Base-by-base conservation (phyloP, 257 asterid species). In the Cordia subcordata region DNA sequence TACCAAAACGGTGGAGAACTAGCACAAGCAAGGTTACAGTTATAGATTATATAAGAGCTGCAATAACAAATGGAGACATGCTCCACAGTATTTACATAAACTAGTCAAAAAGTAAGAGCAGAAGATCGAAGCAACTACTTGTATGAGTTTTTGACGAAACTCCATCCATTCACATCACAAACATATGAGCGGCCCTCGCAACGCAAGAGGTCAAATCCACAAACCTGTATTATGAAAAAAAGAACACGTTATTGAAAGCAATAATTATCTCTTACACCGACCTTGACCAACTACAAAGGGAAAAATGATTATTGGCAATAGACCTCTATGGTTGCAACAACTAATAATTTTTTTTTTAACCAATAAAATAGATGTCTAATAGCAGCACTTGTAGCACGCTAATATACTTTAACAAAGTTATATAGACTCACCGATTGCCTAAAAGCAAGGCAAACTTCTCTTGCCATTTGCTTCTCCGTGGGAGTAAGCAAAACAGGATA, bases 141-240 rank as follows among this genome's bases (percentile, higher is more conserved):
- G 91, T 92, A 73, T 49, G 98, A 92, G 74, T 92, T 92, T 80
- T 92, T 92, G 53, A 92, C 98, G 61, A 92, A 92, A 81, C 98
- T 92, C 98, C 98, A 92, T 44, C 98, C 98, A 68, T 92, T 92
- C 68, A 92, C 98, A 72, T 92, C 98, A 76, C 96, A 92, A 62
- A 92, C 96, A 78, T 88, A 92, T 63, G 98, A 92, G 51, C 95
- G 94, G 49, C 98, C 98, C 68, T 81, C 99, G 51, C 91, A 84
- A 52, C 99, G 96, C 83, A 92, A 80, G 69, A 92, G 96, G 76
- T 92, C 99, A 68, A 92, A 92, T 57, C 99, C 99, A 78, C 99
- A 92, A 72, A 92, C 99, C 99, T 92, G 96, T 63, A 69, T 2
- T 11, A 42, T 42, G 72, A 47, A 9, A 53, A n/a, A 15, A n/a